Conservation (phyloP, 148 eudicot genomes). For the Silene uniflora region DNA sequence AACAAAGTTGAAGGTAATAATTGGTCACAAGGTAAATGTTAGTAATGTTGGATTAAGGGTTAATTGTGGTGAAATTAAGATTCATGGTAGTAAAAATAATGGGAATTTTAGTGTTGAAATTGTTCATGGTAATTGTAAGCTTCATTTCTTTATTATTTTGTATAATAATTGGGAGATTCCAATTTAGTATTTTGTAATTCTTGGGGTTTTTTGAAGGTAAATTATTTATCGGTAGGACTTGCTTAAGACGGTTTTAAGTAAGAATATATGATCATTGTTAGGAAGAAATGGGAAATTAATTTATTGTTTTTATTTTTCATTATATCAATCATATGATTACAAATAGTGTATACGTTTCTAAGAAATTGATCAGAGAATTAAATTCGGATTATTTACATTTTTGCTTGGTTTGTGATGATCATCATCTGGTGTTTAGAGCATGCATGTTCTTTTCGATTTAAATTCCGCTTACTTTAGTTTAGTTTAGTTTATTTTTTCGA, state of each 20-base stretch:
- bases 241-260: too few species aligned
- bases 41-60: slow-evolving; percentile 42
- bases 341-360: background rate
- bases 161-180: slow-evolving; percentile 38
- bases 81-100: slow-evolving; percentile 22
- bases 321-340: background rate
- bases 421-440: too few species aligned
- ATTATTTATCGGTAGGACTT: background rate
- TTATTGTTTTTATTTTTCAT: background rate
- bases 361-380: slow-evolving; percentile 1
- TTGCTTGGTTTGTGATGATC: too few species aligned
- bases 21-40: slow-evolving; percentile 36
- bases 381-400: too few species aligned
- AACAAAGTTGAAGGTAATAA: slow-evolving; percentile 36
- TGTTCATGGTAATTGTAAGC: slow-evolving; percentile 39
- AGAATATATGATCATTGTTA: background rate
- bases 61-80: slow-evolving; percentile 42
- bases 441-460: too few species aligned
- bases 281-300: background rate
- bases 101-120: slow-evolving; percentile 15
- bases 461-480: too few species aligned
- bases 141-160: slow-evolving; percentile 54
- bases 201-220: background rate
- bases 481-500: too few species aligned
- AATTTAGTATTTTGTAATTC: slow-evolving; percentile 23